phyloP scores from a whole-genome alignment of 140 eudicot genomes.

The Bidens hawaiensis region DNA sequence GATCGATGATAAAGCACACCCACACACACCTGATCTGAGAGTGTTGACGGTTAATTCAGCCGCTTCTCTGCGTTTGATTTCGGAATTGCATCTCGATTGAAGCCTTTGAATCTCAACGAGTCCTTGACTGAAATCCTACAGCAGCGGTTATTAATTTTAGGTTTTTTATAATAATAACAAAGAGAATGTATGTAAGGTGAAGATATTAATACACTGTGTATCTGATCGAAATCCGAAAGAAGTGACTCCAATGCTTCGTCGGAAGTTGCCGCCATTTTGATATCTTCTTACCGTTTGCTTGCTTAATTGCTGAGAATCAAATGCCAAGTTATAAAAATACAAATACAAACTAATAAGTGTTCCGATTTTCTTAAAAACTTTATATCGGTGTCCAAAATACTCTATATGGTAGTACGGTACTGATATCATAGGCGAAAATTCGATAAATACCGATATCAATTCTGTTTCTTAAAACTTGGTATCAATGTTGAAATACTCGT shows the following conservation, averaged over 20 bases:
- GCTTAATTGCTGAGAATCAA: too few species aligned
- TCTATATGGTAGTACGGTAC: too few species aligned
- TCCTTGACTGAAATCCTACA: constrained; percentile 32
- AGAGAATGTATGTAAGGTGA: constrained; percentile 1
- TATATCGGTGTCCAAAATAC: too few species aligned
- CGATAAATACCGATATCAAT: too few species aligned
- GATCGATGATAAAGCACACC: constrained; percentile 15
- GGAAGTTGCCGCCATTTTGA: constrained; percentile 36
- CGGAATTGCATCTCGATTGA: constrained; percentile 28
- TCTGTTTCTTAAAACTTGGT: too few species aligned
- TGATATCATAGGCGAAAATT: too few species aligned
- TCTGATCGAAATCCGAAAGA: constrained; percentile 44
- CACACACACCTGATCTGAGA: constrained; percentile 45
- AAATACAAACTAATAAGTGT: too few species aligned
- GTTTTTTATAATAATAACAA: too few species aligned
- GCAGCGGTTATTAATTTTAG: background rate
- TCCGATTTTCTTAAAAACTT: too few species aligned
- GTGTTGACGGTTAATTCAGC: constrained; percentile 29
- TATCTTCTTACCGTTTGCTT: background rate
- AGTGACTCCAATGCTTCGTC: constrained; percentile 34
- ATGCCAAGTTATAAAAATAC: background rate
- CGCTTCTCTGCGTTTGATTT: constrained; percentile 43
- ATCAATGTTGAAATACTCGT: too few species aligned
- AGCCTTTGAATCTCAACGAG: constrained; percentile 30
- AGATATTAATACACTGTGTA: constrained; percentile 27